Base-by-base conservation (phyloP, 345 rosid genomes). In the Cardamine occulta region DNA sequence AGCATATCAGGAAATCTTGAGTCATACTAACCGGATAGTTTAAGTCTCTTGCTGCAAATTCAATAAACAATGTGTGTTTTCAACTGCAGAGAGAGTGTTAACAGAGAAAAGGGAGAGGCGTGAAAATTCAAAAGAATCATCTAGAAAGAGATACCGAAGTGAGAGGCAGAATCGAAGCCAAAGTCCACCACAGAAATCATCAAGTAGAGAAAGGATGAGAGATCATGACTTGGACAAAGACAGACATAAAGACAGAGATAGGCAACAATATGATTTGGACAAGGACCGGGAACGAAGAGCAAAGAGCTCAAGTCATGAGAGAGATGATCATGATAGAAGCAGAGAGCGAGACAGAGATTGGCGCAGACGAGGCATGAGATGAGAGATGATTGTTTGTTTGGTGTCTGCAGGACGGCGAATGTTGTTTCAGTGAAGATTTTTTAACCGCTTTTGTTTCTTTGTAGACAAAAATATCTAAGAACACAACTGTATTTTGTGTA, bases 171-270 rank as follows among this genome's bases (percentile, higher is more conserved):
- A 91, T 72, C 77, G 51, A 68, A 90, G 96, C 51, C 68, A 72
- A 76, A 93, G 93, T 74, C 95, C 95, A n/a, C 90, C 81, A 10
- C 77, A 80, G 48, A 88, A 83, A 81, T 68, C 81, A 73, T 79
- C 87, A 63, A 80, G 62, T 73, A 78, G 82, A 45, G 89, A 82
- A n/a, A 82, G 76, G 80, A 81, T 74, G 24, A 83, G 80, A 47
- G 85, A 78, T 39, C 76, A 56, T 32, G 76, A 72, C 71, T 32
- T 78, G 26, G 88, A 80, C 42, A 80, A 78, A 67, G 86, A 84
- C 31, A 84, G 88, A 37, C 82, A 86, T 14, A 66, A 72, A 34
- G 93, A 88, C 54, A 80, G 81, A 66, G 66, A 37, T n/a, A 26
- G 75, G 66, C 53, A 40, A 55, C 86, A 86, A 8, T 15, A 37